Conservation (phyloP, 768 basidiomycete genomes). For the Suillus lakei region DNA sequence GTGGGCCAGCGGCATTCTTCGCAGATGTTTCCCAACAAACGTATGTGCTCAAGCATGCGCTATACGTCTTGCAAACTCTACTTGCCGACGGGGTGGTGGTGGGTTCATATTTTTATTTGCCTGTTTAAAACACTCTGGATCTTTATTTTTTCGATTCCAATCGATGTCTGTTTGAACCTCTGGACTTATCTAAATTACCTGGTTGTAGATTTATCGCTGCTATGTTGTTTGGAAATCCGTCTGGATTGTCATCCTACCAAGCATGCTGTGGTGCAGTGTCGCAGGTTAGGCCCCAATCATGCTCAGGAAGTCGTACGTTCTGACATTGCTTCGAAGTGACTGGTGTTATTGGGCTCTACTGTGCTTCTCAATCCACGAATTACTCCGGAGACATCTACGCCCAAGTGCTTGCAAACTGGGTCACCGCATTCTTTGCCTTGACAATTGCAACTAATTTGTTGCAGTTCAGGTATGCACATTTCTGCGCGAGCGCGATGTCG, state of each 20-base stretch:
- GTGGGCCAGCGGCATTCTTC: neutral
- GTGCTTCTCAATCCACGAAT: neutral
- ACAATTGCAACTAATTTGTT: neutral
- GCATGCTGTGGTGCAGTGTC: neutral
- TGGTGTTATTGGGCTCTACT: neutral
- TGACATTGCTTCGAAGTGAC: neutral
- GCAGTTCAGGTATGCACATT: neutral
- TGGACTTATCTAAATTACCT: neutral
- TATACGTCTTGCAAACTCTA: neutral
- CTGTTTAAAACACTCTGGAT: neutral
- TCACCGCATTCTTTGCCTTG: neutral
- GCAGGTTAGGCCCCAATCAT: neutral
- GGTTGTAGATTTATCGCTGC: neutral
- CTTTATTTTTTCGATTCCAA: neutral
- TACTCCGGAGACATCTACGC: neutral
- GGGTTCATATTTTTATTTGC: neutral
- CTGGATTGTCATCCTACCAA: neutral
- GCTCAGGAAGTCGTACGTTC: neutral
- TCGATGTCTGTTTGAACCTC: neutral
- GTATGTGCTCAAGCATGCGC: neutral
- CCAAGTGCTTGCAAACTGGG: neutral
- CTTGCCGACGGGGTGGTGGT: neutral
- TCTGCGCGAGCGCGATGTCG: neutral
- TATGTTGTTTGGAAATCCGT: neutral
- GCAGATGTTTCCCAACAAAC: neutral